Base-by-base conservation (phyloP, 495 filamentous ascomycete genomes). In the Sabuloglossum arenarium region DNA sequence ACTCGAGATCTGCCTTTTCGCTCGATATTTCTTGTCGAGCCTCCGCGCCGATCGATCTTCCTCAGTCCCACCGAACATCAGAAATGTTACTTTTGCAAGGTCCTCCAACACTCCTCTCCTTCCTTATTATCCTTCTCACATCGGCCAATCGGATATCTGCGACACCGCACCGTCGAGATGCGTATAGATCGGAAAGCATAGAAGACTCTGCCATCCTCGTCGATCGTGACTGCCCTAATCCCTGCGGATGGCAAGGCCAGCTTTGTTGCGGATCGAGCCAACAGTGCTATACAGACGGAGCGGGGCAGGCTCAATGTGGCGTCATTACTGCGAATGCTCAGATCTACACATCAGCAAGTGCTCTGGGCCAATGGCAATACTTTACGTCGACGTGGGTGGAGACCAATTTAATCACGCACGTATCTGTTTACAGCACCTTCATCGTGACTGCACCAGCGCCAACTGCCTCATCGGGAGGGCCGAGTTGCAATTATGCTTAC, bases 371-470 rank as follows among this genome's bases (percentile, higher is more conserved):
- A 59, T 80, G 73, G 71, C 65, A 73, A 61, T 77, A 74, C 63
- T 88, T 73, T 67, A 88, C 84, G 50, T 85, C 80, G 11, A 88
- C 84, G 12, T 87, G 66, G 59, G 68, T 75, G 21, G 75, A 86
- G 69, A 86, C 82, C 32, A 78, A 82, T 59, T 71, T 76, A 3
- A 63, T 73, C 34, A 85, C 82, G 6, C 71, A 71, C 60, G 88
- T 85, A 37, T 78, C 76, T 30, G 81, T 82, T 39, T 80, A 78
- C 67, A 84, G 75, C 65, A 82, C 74, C 58, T 71, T 64, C 28
- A 54, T 70, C 11, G 23, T 31, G 14, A 66, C 67, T 25, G 63
- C 63, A 16, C 58, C 65, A 43, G 60, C 64, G 12, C 53, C 53
- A 16, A 61, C 43, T 64, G 64, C 21, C 64, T 64, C 45, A 55